Base-by-base conservation (phyloP, 306 rosid genomes). In the Urtica urens region DNA sequence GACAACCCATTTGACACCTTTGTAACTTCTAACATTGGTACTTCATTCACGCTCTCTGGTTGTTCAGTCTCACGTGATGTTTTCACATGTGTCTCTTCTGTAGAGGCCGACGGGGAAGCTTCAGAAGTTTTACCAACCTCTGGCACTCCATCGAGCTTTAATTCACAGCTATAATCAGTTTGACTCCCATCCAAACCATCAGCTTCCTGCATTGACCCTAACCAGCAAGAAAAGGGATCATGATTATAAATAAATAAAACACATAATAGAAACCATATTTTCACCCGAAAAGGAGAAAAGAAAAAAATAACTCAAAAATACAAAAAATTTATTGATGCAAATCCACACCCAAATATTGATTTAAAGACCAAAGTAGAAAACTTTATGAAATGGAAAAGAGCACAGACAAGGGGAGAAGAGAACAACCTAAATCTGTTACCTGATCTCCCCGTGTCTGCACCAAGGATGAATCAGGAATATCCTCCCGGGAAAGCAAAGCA, bases 191-290 rank as follows among this genome's bases (percentile, higher is more conserved):
- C 86, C 71, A 64, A 64, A 72, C 78, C 77, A 52, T 69, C 74
- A 72, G 74, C 79, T 69, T 79, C 93, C 93, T 78, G 95, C 94
- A 80, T 80, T 73, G 81, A 67, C 77, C 95, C 93, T 83, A 81
- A 63, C 95, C 78, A 85, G 81, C 61, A 79, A 79, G 69, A 79
- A 71, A 79, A 72, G 84, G 79, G 92, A 70, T 74, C 72, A 74
- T 62, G 79, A 74, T 74, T 71, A 83, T 63, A 76, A 58, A 72
- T 55, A 67, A 74, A 75, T 75, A 40, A 52, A 62, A 58, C 54
- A 59, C 43, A 54, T 53, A 27, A 58, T 3, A 51, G 44, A 60
- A 55, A 67, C 60, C 66, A 44, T 37, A 51, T 49, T 47, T 30
- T 62, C 59, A 69, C 49, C 53, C 27, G 43, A 54, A 23, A 58